Evolutionary conservation across 2,329 filamentous ascomycete genomes (phyloP).

Genomic region (Colletotrichum sp.): DNA sequence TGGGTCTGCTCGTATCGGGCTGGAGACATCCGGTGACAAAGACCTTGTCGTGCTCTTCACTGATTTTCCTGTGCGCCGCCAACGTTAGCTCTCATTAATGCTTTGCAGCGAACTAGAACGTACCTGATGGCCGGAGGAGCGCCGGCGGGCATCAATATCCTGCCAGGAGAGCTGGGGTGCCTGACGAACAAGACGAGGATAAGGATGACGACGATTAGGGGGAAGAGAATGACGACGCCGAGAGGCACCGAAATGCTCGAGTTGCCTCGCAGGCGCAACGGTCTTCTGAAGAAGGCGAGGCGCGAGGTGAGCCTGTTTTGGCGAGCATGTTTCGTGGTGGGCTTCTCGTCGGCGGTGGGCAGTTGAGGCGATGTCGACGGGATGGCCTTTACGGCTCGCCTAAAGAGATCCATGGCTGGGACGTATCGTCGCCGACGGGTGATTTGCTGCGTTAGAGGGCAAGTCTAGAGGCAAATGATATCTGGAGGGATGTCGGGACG

Average conservation of each 20-base stretch:
- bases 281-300: conserved; percentile 83
- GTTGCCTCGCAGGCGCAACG: conserved; percentile 88
- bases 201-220: conserved; percentile 86
- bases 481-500: neutral
- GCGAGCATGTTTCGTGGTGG: conserved; percentile 35
- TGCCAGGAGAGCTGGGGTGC: conserved; percentile 82
- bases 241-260: conserved; percentile 92
- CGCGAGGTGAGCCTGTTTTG: conserved; percentile 49
- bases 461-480: neutral
- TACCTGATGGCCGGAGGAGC: conserved; percentile 90
- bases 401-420: conserved; percentile 60
- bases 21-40: conserved; percentile 91
- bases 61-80: conserved; percentile 76
- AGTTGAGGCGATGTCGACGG: conserved; percentile 45
- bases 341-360: conserved; percentile 58
- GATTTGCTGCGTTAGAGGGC: neutral
- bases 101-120: conserved; percentile 29
- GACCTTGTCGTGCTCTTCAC: conserved; percentile 95
- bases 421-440: conserved; percentile 3
- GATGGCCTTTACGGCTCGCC: conserved; percentile 58
- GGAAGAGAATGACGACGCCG: conserved; percentile 91
- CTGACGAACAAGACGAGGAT: conserved; percentile 89
- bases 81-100: neutral
- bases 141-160: conserved; percentile 86
- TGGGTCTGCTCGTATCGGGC: conserved; percentile 76